Evolutionary conservation across 768 basidiomycete species (phyloP).

Genomic region (Tulasnella calospora): DNA sequence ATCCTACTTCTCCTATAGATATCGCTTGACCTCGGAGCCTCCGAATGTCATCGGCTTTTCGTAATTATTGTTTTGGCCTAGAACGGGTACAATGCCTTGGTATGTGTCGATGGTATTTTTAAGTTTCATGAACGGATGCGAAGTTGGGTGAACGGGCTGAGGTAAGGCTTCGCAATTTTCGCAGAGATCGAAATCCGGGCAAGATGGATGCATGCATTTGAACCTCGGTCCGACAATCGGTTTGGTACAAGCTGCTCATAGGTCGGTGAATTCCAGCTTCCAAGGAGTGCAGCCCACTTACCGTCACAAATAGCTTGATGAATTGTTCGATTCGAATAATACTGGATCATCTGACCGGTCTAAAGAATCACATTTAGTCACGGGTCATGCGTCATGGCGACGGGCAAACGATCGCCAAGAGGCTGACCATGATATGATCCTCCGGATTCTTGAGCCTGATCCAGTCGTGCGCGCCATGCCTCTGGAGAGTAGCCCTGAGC

Average conservation of each 20-base stretch:
- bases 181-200: slow-evolving; percentile 80
- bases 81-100: not conserved
- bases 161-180: slow-evolving; percentile 72
- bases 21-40: not conserved
- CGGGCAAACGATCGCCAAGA: not conserved
- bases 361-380: not conserved
- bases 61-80: not conserved
- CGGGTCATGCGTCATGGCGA: not conserved
- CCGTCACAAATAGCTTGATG: slow-evolving; percentile 32
- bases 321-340: not conserved
- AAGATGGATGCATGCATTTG: slow-evolving; percentile 79
- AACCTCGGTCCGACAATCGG: slow-evolving; percentile 62
- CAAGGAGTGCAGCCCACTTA: not conserved
- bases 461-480: slow-evolving; percentile 72
- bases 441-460: slow-evolving; percentile 50
- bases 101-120: slow-evolving; percentile 32
- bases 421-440: slow-evolving; percentile 43
- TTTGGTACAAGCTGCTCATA: slow-evolving; percentile 49
- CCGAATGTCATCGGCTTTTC: not conserved
- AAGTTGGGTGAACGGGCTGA: slow-evolving; percentile 63
- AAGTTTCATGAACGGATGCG: slow-evolving; percentile 73
- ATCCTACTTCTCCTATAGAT: not conserved
- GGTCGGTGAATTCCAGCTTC: too few species aligned
- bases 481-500: not conserved
- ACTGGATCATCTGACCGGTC: not conserved